These are phyloP conservation scores for Dimargaris xerosporica DNA, from an alignment of 192 early-diverging fungal genomes.

Conservation along the genomic window DNA sequence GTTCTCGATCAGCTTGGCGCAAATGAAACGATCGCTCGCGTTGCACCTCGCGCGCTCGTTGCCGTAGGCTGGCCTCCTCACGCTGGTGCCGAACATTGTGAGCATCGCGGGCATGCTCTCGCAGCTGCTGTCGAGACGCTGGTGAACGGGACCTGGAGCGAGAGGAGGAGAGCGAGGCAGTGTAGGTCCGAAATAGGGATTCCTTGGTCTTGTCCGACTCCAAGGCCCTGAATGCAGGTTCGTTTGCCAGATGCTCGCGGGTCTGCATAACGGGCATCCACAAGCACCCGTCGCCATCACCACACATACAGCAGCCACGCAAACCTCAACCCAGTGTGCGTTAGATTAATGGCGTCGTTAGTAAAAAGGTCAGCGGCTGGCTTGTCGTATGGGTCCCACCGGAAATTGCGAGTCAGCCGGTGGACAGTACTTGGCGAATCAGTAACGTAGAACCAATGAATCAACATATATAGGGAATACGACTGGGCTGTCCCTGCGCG, in stretches of 20 bases:
- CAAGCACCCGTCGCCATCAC: too few species aligned
- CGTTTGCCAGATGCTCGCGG: not conserved
- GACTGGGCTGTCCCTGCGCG: too few species aligned
- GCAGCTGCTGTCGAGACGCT: too few species aligned
- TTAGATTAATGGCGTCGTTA: too few species aligned
- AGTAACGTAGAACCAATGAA: too few species aligned
- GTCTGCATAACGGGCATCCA: not conserved
- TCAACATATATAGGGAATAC: too few species aligned
- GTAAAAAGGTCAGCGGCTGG: too few species aligned
- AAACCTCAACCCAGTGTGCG: too few species aligned
- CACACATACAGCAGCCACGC: too few species aligned
- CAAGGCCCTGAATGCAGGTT: not conserved
- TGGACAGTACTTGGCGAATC: too few species aligned
- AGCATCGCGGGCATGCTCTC: not conserved
- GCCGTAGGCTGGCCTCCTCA: not conserved
- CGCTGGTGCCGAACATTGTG: not conserved
- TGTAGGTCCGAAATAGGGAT: not conserved
- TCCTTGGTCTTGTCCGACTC: not conserved
- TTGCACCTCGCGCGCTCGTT: slow-evolving; percentile 4
- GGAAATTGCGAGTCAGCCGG: too few species aligned
- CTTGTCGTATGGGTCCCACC: too few species aligned
- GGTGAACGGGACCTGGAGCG: not conserved
- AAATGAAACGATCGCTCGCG: not conserved
- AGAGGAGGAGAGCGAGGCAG: not conserved
- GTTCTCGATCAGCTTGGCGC: not conserved